Evolutionary conservation across 441 rosid species (phyloP).

Genomic region (Dalechampia spathulata): DNA sequence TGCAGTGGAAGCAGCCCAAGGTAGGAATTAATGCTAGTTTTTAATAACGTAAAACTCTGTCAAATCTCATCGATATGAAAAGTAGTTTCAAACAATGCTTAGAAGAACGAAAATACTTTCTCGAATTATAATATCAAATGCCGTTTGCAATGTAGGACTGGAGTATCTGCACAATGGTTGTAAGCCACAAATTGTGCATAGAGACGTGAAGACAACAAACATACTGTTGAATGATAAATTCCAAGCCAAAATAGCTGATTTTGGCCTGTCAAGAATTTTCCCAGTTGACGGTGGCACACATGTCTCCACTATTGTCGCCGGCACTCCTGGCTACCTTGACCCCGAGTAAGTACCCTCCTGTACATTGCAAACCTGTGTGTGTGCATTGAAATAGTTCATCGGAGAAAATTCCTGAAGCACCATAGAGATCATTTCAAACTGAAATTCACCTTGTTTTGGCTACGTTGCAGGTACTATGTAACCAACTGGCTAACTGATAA

Average conservation of each 20-base stretch:
- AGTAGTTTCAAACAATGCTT: no score
- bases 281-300: constrained; percentile 14
- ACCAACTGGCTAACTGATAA: constrained; percentile 38
- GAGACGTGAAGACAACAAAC: constrained; percentile 38
- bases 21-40: not conserved
- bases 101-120: no score
- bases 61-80: no score
- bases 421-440: no score
- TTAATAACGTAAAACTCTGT: no score
- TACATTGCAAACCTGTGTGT: no score
- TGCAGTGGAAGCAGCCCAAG: constrained; percentile 40
- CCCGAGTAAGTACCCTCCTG: constrained; percentile 42
- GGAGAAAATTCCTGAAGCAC: no score
- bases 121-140: no score
- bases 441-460: no score
- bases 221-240: constrained; percentile 25
- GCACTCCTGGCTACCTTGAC: constrained; percentile 39
- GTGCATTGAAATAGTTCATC: no score
- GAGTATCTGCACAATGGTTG: constrained; percentile 34
- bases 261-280: constrained; percentile 30
- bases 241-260: constrained; percentile 37
- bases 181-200: constrained; percentile 32
- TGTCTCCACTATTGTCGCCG: constrained; percentile 20
- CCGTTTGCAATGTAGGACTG: constrained; percentile 20
- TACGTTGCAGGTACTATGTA: constrained; percentile 29